These are phyloP conservation scores for Cercospora sesami DNA, from an alignment of 2,329 filamentous ascomycete species.

Conservation along the genomic window DNA sequence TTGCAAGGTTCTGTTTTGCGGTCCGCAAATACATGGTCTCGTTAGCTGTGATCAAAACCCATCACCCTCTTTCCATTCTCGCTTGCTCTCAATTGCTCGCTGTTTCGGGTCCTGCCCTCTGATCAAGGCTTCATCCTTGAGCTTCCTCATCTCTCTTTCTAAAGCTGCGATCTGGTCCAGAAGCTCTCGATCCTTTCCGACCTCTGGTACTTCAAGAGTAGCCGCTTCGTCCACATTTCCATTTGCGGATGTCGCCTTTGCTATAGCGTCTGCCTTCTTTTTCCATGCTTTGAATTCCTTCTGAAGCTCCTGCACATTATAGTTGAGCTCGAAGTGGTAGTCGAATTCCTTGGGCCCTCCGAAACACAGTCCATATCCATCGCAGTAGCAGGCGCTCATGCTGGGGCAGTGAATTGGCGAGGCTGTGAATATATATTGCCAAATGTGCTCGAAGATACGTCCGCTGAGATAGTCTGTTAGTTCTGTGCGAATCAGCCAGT, in stretches of 20 bases:
- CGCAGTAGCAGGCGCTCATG: slow-evolving; percentile 62
- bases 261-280: slow-evolving; percentile 42
- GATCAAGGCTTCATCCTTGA: slow-evolving; percentile 49
- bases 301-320: slow-evolving; percentile 44
- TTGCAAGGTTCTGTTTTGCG: no score
- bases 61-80: slow-evolving; percentile 57
- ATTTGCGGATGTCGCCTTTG: slow-evolving; percentile 41
- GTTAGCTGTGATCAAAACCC: slow-evolving; percentile 47
- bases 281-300: slow-evolving; percentile 47
- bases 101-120: slow-evolving; percentile 54
- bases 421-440: slow-evolving; percentile 63
- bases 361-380: slow-evolving; percentile 64
- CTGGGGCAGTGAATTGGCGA: slow-evolving; percentile 51
- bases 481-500: slow-evolving; percentile 61
- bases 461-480: slow-evolving; percentile 58
- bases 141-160: slow-evolving; percentile 44
- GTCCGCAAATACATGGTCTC: not conserved
- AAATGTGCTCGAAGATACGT: slow-evolving; percentile 64
- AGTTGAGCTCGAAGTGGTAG: slow-evolving; percentile 51
- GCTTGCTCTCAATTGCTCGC: slow-evolving; percentile 55
- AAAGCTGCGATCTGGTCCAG: slow-evolving; percentile 48
- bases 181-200: slow-evolving; percentile 48
- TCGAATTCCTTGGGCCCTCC: slow-evolving; percentile 52
- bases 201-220: slow-evolving; percentile 41
- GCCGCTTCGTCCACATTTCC: slow-evolving; percentile 44